phyloP scores from a whole-genome alignment of 208 protist genomes.

The Tritrichomonas foetus region DNA sequence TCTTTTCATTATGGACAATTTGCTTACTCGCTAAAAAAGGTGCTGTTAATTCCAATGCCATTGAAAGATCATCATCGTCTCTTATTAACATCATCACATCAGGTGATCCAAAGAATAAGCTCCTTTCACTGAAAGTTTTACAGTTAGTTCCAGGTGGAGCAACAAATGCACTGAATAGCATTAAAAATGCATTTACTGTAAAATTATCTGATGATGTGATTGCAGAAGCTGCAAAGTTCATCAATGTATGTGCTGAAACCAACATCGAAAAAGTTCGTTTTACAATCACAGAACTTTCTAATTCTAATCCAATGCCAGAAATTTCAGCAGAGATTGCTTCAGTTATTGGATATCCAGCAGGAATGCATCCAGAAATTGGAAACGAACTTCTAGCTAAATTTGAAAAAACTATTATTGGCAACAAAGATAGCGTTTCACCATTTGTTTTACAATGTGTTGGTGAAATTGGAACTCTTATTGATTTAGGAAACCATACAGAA shows the following conservation, averaged over 20 bases:
- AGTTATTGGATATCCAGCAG: too few relatives aligned
- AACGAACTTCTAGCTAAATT: neutral
- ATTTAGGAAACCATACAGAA: neutral
- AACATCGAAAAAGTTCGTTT: too few relatives aligned
- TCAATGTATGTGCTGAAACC: too few relatives aligned
- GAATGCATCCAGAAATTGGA: neutral
- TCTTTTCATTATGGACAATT: neutral
- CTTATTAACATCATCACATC: neutral
- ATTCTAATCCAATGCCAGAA: too few relatives aligned
- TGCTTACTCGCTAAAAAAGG: neutral
- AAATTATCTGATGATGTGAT: too few relatives aligned
- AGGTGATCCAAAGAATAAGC: neutral
- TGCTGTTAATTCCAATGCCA: neutral
- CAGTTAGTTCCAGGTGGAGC: neutral
- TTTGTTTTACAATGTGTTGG: neutral
- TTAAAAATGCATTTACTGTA: too few relatives aligned
- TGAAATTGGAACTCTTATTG: neutral
- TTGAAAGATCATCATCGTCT: neutral
- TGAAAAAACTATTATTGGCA: neutral
- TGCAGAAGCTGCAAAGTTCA: too few relatives aligned
- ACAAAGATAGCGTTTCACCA: neutral
- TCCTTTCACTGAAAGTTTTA: neutral
- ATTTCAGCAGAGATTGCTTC: too few relatives aligned
- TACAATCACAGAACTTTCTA: too few relatives aligned
- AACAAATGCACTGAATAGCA: too few relatives aligned